These are phyloP conservation scores for Colletotrichum spinosum DNA, from an alignment of 2,329 filamentous ascomycete genomes.

Conservation along the genomic window DNA sequence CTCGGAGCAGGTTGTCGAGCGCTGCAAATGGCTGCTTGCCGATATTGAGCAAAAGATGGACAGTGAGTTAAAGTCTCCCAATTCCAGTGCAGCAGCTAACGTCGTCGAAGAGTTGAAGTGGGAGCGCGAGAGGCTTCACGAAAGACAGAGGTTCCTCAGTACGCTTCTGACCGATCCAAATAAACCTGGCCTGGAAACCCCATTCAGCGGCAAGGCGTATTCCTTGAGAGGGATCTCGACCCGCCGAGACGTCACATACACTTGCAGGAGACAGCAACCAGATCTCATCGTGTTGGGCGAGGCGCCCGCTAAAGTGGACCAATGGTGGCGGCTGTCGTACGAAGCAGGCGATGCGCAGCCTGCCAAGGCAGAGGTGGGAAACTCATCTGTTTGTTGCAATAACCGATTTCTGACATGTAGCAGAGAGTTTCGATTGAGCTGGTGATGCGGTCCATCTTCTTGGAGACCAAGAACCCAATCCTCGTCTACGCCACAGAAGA, in stretches of 20 bases:
- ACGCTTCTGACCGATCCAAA: slow-evolving; percentile 53
- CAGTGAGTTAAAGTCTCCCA: slow-evolving; percentile 44
- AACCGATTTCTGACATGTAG: slow-evolving; percentile 33
- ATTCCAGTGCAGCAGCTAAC: slow-evolving; percentile 39
- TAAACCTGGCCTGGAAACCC: slow-evolving; percentile 49
- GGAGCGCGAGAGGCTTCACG: slow-evolving; percentile 46
- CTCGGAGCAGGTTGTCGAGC: slow-evolving; percentile 48
- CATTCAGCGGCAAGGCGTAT: slow-evolving; percentile 59
- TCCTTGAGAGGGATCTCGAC: slow-evolving; percentile 64
- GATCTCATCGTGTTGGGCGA: slow-evolving; percentile 57
- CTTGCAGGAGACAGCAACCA: slow-evolving; percentile 58
- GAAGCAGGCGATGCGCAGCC: slow-evolving; percentile 52
- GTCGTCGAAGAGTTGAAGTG: slow-evolving; percentile 43
- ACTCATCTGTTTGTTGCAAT: background rate
- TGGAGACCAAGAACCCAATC: slow-evolving; percentile 59
- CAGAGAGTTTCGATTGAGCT: slow-evolving; percentile 61
- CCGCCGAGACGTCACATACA: slow-evolving; percentile 59
- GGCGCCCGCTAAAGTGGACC: slow-evolving; percentile 50
- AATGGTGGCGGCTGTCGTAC: slow-evolving; percentile 68
- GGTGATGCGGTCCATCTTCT: slow-evolving; percentile 59
- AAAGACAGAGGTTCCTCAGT: slow-evolving; percentile 53
- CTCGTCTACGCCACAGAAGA: slow-evolving; percentile 66
- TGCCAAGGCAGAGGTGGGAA: slow-evolving; percentile 61
- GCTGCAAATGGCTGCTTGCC: slow-evolving; percentile 48
- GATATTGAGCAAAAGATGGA: slow-evolving; percentile 48